Base-by-base conservation (phyloP, 306 rosid genomes). In the Prunus mongolica region DNA sequence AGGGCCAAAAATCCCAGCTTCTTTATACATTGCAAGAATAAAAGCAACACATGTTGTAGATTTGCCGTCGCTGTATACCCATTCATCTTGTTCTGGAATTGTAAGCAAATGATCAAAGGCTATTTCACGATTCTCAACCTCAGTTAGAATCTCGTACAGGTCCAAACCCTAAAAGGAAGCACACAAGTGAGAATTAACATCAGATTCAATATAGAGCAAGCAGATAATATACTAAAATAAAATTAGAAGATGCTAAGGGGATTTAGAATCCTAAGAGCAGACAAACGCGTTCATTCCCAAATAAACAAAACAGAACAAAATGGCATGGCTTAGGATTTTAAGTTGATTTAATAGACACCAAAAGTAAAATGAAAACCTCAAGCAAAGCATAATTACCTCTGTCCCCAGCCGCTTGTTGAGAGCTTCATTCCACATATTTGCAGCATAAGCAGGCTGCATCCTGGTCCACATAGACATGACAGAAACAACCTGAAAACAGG, bases 391-490 rank as follows among this genome's bases (percentile, higher is more conserved):
- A 69, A 58, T 79, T 84, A 95, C 97, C 96, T 92, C 96, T 28
- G 98, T 92, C 78, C 92, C 96, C 30, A 92, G 86, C 32, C 98
- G 92, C 92, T 90, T 95, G 84, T 95, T 95, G 77, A 95, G 87
- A 49, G 98, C 98, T 84, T 95, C 98, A 84, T 95, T 95, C 97
- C 95, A 95, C 98, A 95, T 95, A 80, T 92, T 95, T 77, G 97
- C 97, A 87, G 98, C 98, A 88, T 92, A 95, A 15, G 91, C 82
- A 25, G 98, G 98, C 92, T 95, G 98, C 97, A 95, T 30, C 75
- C 96, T 87, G 25, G 95, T 89, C 98, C 97, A 95, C 96, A 95
- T 90, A 77, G 98, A 90, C 97, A 95, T 95, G 93, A 95, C 96
- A 89, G 98, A 95, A 86, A 86, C 89, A 78, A 95, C 97, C 98